Percentiles rank a stretch among this genome's conserved stretches.
These are phyloP conservation scores for Musa schizocarpa DNA, from an alignment of 176 grass and related monocot species.

Conservation along the genomic window DNA sequence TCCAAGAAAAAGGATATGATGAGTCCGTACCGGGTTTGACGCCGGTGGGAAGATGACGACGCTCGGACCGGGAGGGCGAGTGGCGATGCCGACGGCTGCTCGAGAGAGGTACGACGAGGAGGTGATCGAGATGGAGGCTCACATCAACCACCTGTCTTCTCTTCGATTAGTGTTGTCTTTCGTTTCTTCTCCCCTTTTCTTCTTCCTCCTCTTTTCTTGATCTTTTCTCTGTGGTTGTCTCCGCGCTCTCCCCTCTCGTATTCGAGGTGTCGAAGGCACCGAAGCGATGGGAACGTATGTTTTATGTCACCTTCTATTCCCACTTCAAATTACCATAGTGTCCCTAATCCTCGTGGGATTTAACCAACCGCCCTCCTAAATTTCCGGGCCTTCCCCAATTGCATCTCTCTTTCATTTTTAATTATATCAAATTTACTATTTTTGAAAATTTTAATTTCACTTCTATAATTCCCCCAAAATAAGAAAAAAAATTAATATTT, in stretches of 20 bases:
- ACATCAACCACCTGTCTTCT: not conserved
- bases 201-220: not conserved
- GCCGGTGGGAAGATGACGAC: too few species aligned
- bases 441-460: too few species aligned
- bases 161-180: not conserved
- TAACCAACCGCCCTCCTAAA: too few species aligned
- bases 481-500: too few species aligned
- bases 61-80: too few species aligned
- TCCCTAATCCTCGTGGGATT: not conserved
- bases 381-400: too few species aligned
- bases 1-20: not conserved
- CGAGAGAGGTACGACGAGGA: not conserved
- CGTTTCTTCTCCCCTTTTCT: not conserved
- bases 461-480: too few species aligned
- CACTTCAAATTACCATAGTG: not conserved
- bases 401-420: too few species aligned
- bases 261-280: not conserved
- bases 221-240: not conserved
- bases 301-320: not conserved
- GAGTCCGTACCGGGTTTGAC: too few species aligned
- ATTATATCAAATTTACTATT: too few species aligned
- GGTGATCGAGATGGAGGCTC: not conserved
- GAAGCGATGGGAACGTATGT: constrained; percentile 2
- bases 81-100: not conserved
- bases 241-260: not conserved